phyloP scores from a whole-genome alignment of 805 yeast species.

The Metschnikowia orientalis region DNA sequence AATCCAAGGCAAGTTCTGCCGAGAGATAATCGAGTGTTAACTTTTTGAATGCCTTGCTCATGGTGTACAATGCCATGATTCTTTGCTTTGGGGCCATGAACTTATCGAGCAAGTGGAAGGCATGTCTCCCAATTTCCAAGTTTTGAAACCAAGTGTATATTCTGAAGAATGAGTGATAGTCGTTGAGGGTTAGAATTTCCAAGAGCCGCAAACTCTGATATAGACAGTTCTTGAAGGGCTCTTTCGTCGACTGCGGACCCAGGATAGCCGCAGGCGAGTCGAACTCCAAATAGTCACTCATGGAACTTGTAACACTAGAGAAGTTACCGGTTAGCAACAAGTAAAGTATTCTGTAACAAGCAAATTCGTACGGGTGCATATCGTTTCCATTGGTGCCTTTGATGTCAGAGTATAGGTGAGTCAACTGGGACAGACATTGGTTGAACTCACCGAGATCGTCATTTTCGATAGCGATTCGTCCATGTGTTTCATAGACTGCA shows the following conservation, averaged over 20 bases:
- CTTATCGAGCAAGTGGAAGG: constrained; percentile 13
- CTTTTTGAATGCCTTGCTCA: constrained; percentile 18
- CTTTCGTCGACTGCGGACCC: too few species aligned
- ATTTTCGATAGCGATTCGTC: constrained; percentile 77
- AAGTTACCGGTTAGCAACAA: constrained; percentile 67
- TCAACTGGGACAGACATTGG: constrained; percentile 85
- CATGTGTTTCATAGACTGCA: constrained; percentile 78
- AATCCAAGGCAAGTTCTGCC: constrained; percentile 8
- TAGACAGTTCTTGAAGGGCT: constrained; percentile 9
- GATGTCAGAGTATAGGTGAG: constrained; percentile 46
- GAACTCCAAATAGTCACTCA: constrained; percentile 9
- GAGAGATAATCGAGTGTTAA: constrained; percentile 8
- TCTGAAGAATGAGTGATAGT: constrained; percentile 36
- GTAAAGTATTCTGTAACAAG: constrained; percentile 70
- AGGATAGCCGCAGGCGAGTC: too few species aligned
- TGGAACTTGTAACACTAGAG: constrained; percentile 47
- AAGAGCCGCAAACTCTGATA: constrained; percentile 13
- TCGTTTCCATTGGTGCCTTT: constrained; percentile 15
- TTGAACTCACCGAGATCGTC: constrained; percentile 90
- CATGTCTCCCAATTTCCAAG: constrained; percentile 8
- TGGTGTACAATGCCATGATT: constrained; percentile 14
- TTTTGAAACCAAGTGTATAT: constrained; percentile 7
- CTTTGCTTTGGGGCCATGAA: constrained; percentile 17
- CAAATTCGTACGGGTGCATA: constrained; percentile 47
- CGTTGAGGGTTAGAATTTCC: constrained; percentile 7